Base-by-base conservation (phyloP, 495 filamentous ascomycete genomes). In the Letharia lupina region DNA sequence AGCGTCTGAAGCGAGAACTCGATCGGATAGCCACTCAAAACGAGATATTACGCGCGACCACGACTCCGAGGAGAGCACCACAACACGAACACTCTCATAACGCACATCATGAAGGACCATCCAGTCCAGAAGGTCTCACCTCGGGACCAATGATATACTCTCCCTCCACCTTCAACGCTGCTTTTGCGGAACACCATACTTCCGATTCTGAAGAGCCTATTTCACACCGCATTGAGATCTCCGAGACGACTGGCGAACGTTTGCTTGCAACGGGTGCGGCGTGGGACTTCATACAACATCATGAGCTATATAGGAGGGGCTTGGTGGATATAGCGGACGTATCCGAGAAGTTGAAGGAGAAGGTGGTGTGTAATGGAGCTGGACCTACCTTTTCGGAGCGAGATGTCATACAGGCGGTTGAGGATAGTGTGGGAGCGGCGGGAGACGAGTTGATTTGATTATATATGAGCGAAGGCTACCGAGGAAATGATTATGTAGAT, bases 221-320 rank as follows among this genome's bases (percentile, higher is more conserved):
- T 31, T 85, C 83, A 63, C 88, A 96, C 77, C 82, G 90, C 47
- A 83, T 93, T 65, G 83, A 86, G 28, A 80, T 85, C 57, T 87
- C 83, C 69, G 75, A 77, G 37, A 77, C 81, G 45, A 89, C 80
- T 4, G 90, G 90, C n/a, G 87, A 93, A 75, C 82, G 84, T 31
- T 78, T 96, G 47, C 80, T 96, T 8, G 90, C 89, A 42, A 87
- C 91, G 2, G 85, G 86, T 44, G 89, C 90, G 1, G 89, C 92
- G 4, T 97, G 94, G 93, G 93, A 97, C 71, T 77, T 92, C 23
- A 95, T 98, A 61, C 90, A 96, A 73, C 80, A 75, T 33, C 91
- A 97, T 77, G 86, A 89, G 31, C 74, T 94, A 35, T 96, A 87
- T 71, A 86, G 89, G 72, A 79, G 81, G 40, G 94, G 93, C 0